phyloP scores from a whole-genome alignment of 2,329 filamentous ascomycete genomes.

The Cucurbitaria berberidis region DNA sequence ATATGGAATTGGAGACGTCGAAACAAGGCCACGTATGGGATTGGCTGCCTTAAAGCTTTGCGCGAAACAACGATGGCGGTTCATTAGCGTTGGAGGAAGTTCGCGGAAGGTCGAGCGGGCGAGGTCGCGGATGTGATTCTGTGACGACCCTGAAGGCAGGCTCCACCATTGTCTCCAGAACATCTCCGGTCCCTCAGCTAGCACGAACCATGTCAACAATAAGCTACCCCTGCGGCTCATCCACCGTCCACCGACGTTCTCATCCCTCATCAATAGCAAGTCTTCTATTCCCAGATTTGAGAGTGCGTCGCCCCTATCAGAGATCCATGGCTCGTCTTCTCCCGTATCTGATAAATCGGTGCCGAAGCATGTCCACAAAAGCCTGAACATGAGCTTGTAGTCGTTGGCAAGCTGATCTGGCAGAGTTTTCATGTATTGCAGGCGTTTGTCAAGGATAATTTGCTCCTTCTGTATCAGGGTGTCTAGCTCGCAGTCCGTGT shows the following conservation, averaged over 20 bases:
- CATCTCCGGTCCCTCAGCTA: conserved; percentile 37
- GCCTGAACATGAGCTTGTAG: conserved; percentile 40
- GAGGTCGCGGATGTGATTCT: conserved; percentile 37
- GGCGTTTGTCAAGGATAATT: conserved; percentile 21
- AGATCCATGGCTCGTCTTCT: conserved; percentile 34
- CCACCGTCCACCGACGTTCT: conserved; percentile 32
- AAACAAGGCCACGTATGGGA: conserved; percentile 14
- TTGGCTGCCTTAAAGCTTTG: conserved; percentile 29
- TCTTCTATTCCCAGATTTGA: too few species aligned
- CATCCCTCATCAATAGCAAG: too few species aligned
- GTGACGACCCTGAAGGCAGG: conserved; percentile 11
- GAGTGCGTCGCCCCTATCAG: too few species aligned
- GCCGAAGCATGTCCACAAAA: conserved; percentile 37
- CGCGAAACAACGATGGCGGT: conserved; percentile 29
- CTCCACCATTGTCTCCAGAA: conserved; percentile 45
- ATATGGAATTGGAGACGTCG: conserved; percentile 28
- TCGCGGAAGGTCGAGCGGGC: conserved; percentile 28
- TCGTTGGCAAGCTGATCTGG: conserved; percentile 27
- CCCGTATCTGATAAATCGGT: conserved; percentile 33
- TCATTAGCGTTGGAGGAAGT: conserved; percentile 20
- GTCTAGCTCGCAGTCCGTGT: conserved; percentile 24
- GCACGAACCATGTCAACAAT: conserved; percentile 43
- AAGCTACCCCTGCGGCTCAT: conserved; percentile 34
- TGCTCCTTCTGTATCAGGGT: conserved; percentile 26
- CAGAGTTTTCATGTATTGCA: conserved; percentile 30